These are phyloP conservation scores for Croton laevigatus DNA, from an alignment of 441 rosid genomes.

Conservation along the genomic window DNA sequence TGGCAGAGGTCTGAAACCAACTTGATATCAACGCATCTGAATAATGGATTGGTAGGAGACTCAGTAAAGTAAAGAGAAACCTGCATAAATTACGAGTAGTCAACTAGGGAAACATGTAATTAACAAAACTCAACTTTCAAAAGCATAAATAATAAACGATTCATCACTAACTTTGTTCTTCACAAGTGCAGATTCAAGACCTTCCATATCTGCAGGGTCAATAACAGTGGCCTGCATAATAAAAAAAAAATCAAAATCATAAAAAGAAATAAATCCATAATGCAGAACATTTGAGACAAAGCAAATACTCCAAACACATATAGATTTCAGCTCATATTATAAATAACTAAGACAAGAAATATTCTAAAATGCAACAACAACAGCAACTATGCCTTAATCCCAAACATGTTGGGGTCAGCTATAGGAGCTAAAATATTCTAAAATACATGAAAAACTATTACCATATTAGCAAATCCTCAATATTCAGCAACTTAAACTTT, in stretches of 20 bases:
- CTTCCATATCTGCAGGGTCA: conserved; percentile 65
- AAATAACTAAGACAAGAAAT: too few species aligned
- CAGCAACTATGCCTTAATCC: too few species aligned
- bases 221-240: conserved; percentile 47
- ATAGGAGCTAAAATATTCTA: too few species aligned
- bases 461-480: background rate
- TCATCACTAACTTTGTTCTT: conserved; percentile 55
- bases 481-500: background rate
- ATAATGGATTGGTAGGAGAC: conserved; percentile 96
- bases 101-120: conserved; percentile 15
- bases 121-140: background rate
- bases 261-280: background rate
- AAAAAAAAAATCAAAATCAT: conserved; percentile 14
- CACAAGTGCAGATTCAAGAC: conserved; percentile 69
- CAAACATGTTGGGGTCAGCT: too few species aligned
- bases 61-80: conserved; percentile 91
- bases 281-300: too few species aligned
- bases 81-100: conserved; percentile 30
- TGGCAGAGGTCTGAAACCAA: conserved; percentile 84
- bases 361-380: too few species aligned
- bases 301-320: too few species aligned
- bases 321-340: too few species aligned
- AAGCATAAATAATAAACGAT: background rate
- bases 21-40: conserved; percentile 92
- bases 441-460: too few species aligned